Evolutionary conservation across 78 protist species (phyloP), one percentile per base, ranked within the genome.

Genomic region (Polysphondylium violaceum): DNA sequence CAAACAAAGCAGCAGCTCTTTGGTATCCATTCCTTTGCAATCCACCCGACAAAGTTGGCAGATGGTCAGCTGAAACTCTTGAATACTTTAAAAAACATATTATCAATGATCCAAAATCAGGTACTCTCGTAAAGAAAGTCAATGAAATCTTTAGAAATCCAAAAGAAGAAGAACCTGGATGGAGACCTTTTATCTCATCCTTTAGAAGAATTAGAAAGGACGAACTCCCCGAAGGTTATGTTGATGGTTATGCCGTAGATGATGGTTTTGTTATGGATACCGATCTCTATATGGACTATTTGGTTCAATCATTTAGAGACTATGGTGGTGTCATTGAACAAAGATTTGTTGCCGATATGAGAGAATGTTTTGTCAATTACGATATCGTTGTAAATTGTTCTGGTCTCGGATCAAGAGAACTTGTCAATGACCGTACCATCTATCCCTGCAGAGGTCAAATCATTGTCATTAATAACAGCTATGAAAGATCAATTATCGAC

Each of bases 251-350:
- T 31, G 77, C 91, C 2, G 33, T 83, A 7, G 91, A 83, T 41
- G 91, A 83, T 41, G 91, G 91, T 3, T 83, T 83, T 47, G 93
- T 87, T 7, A 87, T 87, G 93, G 86, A 87, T 31, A 74, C 93
- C 29, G 93, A 74, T 38, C 55, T 72, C 9, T 76, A 74, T 56
- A 87, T 87, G 93, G 71, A 74, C n/a, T 87, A 60, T 43, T 55
- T 87, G 27, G 93, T 87, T 0, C n/a, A 61, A 0, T 25, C 78
- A 5, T 83, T 83, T 27, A 83, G 69, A n/a, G 9, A 2, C 17
- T 50, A 67, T 5, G 93, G 86, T 60, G 93, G 93, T 36, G 0
- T 3, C 1, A 74, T 75, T 19, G 93, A 75, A 0, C 86, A 75
- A 56, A 40, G 93, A 40, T 16, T 21, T 2, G 86, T 88, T 0